Conservation (phyloP, 306 rosid genomes). For the Alnus rubra region DNA sequence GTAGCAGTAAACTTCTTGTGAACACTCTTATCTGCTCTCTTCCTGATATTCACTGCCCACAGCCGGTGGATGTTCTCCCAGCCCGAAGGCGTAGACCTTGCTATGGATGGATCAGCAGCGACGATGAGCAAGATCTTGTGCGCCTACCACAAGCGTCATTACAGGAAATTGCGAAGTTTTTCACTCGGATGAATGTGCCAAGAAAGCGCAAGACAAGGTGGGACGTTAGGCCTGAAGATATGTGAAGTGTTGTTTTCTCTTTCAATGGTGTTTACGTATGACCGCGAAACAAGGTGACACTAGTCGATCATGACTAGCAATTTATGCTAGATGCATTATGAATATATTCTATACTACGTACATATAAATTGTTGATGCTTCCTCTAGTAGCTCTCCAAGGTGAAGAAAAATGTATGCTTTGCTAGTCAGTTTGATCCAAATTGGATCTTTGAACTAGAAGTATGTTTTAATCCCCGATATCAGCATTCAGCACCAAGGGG, state of each 20-base stretch:
- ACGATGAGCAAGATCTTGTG: slow-evolving; percentile 26
- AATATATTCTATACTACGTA: neutral
- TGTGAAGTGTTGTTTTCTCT: slow-evolving; percentile 11
- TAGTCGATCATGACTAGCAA: neutral
- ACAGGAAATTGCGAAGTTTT: slow-evolving; percentile 28
- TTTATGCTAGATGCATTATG: neutral
- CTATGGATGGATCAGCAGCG: slow-evolving; percentile 50
- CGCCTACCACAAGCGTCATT: slow-evolving; percentile 29
- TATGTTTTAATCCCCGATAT: too few species aligned
- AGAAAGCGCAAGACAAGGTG: slow-evolving; percentile 52
- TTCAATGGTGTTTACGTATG: neutral
- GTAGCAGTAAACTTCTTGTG: too few species aligned
- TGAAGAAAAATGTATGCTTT: too few species aligned
- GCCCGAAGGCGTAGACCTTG: slow-evolving; percentile 30
- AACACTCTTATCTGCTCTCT: neutral
- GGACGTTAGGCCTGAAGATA: slow-evolving; percentile 48
- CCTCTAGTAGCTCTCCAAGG: neutral
- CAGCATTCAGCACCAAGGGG: too few species aligned
- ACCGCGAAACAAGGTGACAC: neutral
- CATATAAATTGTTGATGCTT: too few species aligned
- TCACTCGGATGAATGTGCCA: slow-evolving; percentile 3
- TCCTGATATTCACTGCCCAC: slow-evolving; percentile 20
- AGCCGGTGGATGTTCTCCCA: slow-evolving; percentile 8
- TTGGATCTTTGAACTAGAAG: too few species aligned
- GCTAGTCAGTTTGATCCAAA: too few species aligned